Base-by-base conservation (phyloP, 2,329 filamentous ascomycete genomes). In the Parasarocladium wereldwijsianum region DNA sequence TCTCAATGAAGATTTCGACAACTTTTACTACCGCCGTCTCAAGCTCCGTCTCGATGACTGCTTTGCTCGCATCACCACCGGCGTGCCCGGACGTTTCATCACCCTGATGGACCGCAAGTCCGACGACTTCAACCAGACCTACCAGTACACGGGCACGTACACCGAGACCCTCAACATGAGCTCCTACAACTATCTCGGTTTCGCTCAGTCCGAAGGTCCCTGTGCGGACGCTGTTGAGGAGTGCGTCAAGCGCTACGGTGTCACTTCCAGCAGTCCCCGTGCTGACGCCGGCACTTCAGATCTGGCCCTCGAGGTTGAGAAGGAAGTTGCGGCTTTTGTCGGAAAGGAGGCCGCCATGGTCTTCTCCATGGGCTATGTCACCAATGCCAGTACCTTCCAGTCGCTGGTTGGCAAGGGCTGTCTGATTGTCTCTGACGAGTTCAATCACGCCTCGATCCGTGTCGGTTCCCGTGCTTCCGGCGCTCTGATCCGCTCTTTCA, bases 131-230 rank as follows among this genome's bases (percentile, higher is more conserved):
- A 98, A 98, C 58, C 69, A 78, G 46, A 77, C 79, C 34, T 98
- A 93, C 62, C 72, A 81, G 50, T 76, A 85, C 54, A 86, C 82
- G 2, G 90, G 90, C 34, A 93, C 84, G 27, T 78, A 73, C 35
- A 96, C 87, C 2, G 84, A 98, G 55, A 96, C 90, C 0, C 63
- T 98, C 44, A 98, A 98, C 58, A 80, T 98, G 78, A 94, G 87
- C 61, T 98, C 90, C 2, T 98, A 98, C 68, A 98, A 98, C 57
- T 98, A 98, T 51, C 80, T 98, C 15, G 90, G 90, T 24, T 98
- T 98, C 46, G 90, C 90, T 30, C 90, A 98, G 54, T 94, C 90
- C 0, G 86, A 96, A 41, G 90, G 90, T 8, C 87, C 90, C 23
- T 98, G 90, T 49, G 90, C 90, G 26, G 87, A 96, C 51, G 78